A percentile compares a stretch with the other conserved stretches of the same genome.
Evolutionary conservation across 2,329 filamentous ascomycete species (phyloP).

Genomic region (Mollisiaceae sp.): DNA sequence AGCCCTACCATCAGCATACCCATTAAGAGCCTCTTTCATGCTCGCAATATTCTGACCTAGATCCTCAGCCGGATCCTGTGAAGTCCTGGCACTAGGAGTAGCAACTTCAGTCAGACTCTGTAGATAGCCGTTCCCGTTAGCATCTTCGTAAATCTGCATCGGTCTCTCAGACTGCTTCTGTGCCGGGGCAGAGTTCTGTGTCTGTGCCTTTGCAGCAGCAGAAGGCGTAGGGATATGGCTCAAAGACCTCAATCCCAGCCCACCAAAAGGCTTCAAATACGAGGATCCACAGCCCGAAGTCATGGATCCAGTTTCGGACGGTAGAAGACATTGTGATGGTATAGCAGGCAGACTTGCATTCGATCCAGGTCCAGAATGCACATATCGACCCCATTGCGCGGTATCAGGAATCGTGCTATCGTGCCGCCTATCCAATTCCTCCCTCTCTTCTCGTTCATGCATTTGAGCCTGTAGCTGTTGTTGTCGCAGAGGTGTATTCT

Average conservation of each 20-base stretch:
- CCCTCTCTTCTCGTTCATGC: constrained; percentile 13
- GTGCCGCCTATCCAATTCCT: constrained; percentile 10
- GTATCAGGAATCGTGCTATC: constrained; percentile 34
- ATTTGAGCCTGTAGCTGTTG: background rate
- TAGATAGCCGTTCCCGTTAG: constrained; percentile 33
- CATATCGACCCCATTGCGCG: constrained; percentile 36
- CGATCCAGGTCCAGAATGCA: constrained; percentile 33
- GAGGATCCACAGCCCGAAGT: constrained; percentile 35
- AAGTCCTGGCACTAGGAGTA: constrained; percentile 35
- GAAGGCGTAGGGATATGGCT: constrained; percentile 34
- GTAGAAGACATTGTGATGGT: constrained; percentile 44
- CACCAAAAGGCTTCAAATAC: constrained; percentile 38
- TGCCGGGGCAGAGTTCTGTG: background rate
- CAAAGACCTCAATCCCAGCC: constrained; percentile 36
- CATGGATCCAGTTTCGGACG: constrained; percentile 41
- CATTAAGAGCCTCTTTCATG: constrained; percentile 31
- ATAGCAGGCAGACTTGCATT: constrained; percentile 41
- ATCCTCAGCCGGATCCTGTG: constrained; percentile 29
- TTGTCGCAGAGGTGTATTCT: constrained; percentile 13
- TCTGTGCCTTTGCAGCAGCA: constrained; percentile 7
- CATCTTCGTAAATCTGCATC: constrained; percentile 39
- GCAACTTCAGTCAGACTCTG: constrained; percentile 41
- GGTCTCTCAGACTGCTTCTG: constrained; percentile 18
- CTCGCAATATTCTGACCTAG: constrained; percentile 27
- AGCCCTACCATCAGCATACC: constrained; percentile 27